Evolutionary conservation across 2,329 filamentous ascomycete species (phyloP).

Genomic region (Colletotrichum lentis): DNA sequence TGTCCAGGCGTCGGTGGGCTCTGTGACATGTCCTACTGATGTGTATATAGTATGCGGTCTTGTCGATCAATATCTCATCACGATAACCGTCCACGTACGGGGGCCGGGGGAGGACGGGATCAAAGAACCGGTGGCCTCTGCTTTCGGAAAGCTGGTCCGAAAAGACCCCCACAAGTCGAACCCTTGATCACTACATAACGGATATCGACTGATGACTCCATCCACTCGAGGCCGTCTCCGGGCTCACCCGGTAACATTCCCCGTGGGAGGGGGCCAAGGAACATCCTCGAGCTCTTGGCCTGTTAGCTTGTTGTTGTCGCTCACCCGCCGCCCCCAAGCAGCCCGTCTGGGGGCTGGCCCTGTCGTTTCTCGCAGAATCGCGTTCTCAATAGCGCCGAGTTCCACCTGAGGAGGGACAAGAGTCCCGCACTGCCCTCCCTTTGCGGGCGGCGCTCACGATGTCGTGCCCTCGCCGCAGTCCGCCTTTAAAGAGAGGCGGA

Average conservation of each 20-base stretch:
- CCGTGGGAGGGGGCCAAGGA: neutral
- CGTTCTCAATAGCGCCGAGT: slow-evolving; percentile 1
- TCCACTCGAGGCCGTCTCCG: neutral
- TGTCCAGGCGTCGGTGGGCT: neutral
- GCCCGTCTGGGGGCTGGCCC: neutral
- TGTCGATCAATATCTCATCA: neutral
- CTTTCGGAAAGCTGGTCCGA: slow-evolving; percentile 8
- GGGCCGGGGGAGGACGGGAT: neutral
- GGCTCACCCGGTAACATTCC: slow-evolving; percentile 1
- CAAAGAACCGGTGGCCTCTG: slow-evolving; percentile 7
- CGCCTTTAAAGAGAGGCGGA: slow-evolving; percentile 5
- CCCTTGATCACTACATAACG: neutral
- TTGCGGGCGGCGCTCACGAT: neutral
- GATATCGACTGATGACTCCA: slow-evolving; percentile 3
- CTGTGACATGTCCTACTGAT: neutral
- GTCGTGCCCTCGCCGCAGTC: neutral
- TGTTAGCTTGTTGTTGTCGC: neutral
- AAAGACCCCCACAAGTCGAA: neutral
- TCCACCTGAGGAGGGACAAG: neutral
- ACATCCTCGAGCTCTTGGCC: neutral
- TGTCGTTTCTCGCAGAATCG: neutral
- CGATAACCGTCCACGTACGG: neutral
- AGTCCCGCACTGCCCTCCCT: neutral
- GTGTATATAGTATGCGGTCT: neutral
- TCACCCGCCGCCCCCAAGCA: neutral